These are phyloP conservation scores for Starmerella potacharoeniae DNA, from an alignment of 805 yeast genomes.

Conservation along the genomic window DNA sequence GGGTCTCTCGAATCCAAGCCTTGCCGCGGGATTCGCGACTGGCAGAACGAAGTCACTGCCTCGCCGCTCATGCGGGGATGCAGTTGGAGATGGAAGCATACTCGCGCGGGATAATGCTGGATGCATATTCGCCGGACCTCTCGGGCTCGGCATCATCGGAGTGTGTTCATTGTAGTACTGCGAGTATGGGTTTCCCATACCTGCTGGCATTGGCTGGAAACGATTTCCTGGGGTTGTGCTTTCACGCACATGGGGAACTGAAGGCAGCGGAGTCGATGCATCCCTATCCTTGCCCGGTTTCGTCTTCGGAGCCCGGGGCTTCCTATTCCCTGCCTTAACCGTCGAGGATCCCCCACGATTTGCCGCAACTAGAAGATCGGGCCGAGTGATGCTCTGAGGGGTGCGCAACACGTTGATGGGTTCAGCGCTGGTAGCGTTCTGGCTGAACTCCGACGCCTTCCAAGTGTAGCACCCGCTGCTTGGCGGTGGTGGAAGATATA, in stretches of 20 bases:
- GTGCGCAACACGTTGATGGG: slow-evolving; percentile 13
- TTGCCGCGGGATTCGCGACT: not conserved
- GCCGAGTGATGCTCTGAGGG: slow-evolving; percentile 16
- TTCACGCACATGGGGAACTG: not conserved
- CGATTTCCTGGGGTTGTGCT: not conserved
- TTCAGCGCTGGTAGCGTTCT: not conserved
- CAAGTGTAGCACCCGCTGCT: slow-evolving; percentile 4
- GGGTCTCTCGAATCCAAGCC: slow-evolving; percentile 3
- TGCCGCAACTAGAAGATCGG: not conserved
- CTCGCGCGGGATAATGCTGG: not conserved
- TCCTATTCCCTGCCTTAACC: not conserved
- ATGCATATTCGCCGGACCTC: not conserved
- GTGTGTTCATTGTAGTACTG: not conserved
- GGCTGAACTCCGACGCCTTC: not conserved
- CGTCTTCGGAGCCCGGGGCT: not conserved
- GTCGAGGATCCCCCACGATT: not conserved
- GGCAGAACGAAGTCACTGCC: not conserved
- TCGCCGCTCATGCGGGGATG: slow-evolving; percentile 3
- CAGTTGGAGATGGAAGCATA: slow-evolving; percentile 3
- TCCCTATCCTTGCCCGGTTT: not conserved
- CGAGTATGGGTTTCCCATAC: not conserved
- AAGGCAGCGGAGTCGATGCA: not conserved
- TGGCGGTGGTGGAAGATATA: slow-evolving; percentile 19
- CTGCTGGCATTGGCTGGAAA: not conserved
- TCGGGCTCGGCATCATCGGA: not conserved